phyloP scores from a whole-genome alignment of 805 yeast species.

The Candida piceae region DNA sequence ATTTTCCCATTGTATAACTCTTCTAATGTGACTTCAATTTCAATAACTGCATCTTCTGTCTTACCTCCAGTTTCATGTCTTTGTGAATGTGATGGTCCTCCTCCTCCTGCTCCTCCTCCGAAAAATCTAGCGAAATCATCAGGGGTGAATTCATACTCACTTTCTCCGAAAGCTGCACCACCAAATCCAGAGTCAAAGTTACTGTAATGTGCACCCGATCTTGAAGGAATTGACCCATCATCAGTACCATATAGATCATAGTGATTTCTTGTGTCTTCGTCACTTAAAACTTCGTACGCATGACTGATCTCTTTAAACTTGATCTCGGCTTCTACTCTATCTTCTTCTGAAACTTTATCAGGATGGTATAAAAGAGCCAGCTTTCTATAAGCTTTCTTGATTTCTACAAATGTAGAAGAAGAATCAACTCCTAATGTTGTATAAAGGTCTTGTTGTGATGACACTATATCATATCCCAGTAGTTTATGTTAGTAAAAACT shows the following conservation, averaged over 20 bases:
- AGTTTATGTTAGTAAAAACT: no score
- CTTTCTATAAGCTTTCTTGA: constrained; percentile 78
- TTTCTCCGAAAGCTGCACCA: constrained; percentile 36
- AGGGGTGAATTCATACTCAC: constrained; percentile 47
- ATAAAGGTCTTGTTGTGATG: constrained; percentile 39
- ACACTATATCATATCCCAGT: no score
- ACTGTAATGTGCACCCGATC: constrained; percentile 27
- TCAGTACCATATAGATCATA: constrained; percentile 55
- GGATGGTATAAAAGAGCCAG: constrained; percentile 85
- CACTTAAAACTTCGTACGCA: constrained; percentile 80
- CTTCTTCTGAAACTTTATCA: constrained; percentile 68
- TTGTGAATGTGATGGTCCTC: no score
- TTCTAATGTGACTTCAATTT: constrained; percentile 59
- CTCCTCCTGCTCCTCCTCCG: constrained; percentile 29
- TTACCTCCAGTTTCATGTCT: no score
- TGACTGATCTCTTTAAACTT: constrained; percentile 78
- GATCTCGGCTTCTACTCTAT: constrained; percentile 64
- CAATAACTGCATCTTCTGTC: constrained; percentile 66
- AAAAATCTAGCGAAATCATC: constrained; percentile 77
- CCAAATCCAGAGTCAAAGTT: constrained; percentile 40
- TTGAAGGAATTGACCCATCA: constrained; percentile 26
- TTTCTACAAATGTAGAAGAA: constrained; percentile 64
- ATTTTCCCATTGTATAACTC: constrained; percentile 80
- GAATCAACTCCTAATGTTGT: constrained; percentile 64
- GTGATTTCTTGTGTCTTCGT: constrained; percentile 54